These are phyloP conservation scores for Hysterangium stoloniferum DNA, from an alignment of 768 basidiomycete genomes.

Conservation along the genomic window DNA sequence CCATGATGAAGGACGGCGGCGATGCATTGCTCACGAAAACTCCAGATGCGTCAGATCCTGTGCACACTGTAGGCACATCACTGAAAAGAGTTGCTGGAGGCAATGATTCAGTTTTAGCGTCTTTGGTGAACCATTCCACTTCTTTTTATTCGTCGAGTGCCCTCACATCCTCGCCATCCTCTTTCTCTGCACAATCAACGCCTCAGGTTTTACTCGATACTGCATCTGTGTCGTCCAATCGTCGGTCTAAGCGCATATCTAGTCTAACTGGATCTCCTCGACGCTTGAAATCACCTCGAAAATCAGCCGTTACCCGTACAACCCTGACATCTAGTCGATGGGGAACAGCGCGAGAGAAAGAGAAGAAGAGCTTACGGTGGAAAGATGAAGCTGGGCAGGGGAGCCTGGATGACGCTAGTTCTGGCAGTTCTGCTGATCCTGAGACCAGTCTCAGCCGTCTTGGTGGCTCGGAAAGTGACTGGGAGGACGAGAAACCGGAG, in stretches of 20 bases:
- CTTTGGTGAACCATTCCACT: constrained; percentile 60
- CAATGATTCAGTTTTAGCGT: constrained; percentile 64
- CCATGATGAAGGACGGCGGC: constrained; percentile 52
- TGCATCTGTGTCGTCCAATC: constrained; percentile 45
- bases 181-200: constrained; percentile 43
- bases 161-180: constrained; percentile 29
- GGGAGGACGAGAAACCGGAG: constrained; percentile 86
- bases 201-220: constrained; percentile 42
- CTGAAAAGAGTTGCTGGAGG: constrained; percentile 50
- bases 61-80: constrained; percentile 42
- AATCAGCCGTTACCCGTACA: constrained; percentile 50
- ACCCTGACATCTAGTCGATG: constrained; percentile 32
- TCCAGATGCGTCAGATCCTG: constrained; percentile 24
- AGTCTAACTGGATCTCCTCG: constrained; percentile 25
- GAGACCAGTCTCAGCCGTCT: constrained; percentile 16
- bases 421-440: constrained; percentile 6
- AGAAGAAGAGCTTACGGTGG: constrained; percentile 80
- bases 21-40: constrained; percentile 3
- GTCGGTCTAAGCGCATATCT: constrained; percentile 25
- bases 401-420: constrained; percentile 57
- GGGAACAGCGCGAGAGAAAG: constrained; percentile 26
- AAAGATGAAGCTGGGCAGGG: constrained; percentile 81
- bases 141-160: constrained; percentile 41
- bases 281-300: constrained; percentile 47
- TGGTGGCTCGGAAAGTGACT: constrained; percentile 74